Percentiles rank a stretch among this genome's conserved stretches.
Conservation (phyloP, 352 stramenopile genomes). For the Phytophthora agathidicida region DNA sequence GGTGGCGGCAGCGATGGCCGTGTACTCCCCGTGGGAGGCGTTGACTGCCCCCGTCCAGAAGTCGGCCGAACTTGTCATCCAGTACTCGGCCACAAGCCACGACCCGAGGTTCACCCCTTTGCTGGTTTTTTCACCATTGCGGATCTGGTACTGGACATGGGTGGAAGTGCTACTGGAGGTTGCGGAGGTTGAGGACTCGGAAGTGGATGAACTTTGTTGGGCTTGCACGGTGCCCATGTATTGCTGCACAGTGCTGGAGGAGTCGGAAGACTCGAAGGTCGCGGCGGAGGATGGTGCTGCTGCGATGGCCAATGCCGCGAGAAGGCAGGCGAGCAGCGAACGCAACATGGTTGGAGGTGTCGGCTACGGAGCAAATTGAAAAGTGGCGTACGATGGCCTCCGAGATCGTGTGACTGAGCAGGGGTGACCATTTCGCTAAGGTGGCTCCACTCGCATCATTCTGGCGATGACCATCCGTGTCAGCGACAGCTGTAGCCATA, state of each 20-base stretch:
- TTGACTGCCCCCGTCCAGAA: conserved; percentile 57
- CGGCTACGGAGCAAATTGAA: conserved; percentile 10
- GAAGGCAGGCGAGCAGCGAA: conserved; percentile 7
- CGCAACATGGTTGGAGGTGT: conserved; percentile 17
- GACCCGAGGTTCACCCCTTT: conserved; percentile 78
- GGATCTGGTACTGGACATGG: conserved; percentile 71
- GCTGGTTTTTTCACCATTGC: conserved; percentile 45
- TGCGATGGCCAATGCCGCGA: conserved; percentile 3
- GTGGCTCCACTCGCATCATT: conserved; percentile 14
- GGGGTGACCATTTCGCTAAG: background rate
- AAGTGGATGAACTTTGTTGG: too few species aligned
- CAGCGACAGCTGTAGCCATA: conserved; percentile 7
- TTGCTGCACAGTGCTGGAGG: conserved; percentile 14
- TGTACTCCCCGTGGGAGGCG: conserved; percentile 60
- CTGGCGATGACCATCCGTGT: conserved; percentile 7
- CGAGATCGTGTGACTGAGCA: conserved; percentile 3
- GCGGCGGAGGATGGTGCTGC: background rate
- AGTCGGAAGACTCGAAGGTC: conserved; percentile 24
- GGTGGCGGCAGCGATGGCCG: conserved; percentile 50
- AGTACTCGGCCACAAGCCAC: conserved; percentile 82
- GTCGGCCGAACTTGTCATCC: conserved; percentile 69
- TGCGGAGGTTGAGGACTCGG: conserved; percentile 11
- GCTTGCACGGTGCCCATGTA: conserved; percentile 14
- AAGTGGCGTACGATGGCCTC: conserved; percentile 9
- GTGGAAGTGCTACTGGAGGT: conserved; percentile 4